Evolutionary conservation across 2,329 filamentous ascomycete species (phyloP), one percentile per base, ranked within the genome.

Genomic region (Annulohypoxylon truncatum): DNA sequence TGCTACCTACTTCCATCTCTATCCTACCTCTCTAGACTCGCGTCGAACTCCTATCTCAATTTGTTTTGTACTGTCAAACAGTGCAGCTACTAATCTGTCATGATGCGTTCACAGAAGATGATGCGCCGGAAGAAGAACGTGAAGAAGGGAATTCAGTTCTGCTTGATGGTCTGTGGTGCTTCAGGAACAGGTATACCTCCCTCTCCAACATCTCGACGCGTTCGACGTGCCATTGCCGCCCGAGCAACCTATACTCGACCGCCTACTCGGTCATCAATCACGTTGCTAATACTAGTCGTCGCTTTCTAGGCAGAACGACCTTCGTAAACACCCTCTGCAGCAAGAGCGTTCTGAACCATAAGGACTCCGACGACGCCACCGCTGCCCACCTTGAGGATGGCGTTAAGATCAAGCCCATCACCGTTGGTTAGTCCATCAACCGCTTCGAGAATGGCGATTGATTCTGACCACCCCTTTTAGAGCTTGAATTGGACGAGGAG

Each of bases 71-170:
- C 55, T 20, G 10, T 28, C 42, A 29, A 6, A 44, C 29, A 31
- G 61, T 59, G 46, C 56, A 61, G 10, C 28, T 69, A 61, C 73
- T 75, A 73, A 74, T 68, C 33, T 22, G 61, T 61, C 67, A 70
- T 61, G 64, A 71, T 76, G 76, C 73, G 73, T 71, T 75, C 76
- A 68, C 81, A 93, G 90, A 93, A 96, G 83, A 96, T 97, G 92
- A 94, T 97, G 81, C 94, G 96, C 84, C 92, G 93, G 84, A 99
- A 99, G 95, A 99, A 99, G 92, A 98, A 99, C 89, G 95, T 99
- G 85, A 97, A 97, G 92, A 97, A 97, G 89, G 96, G 96, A 80
- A 98, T 99, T 79, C 96, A 99, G 87, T 99, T 99, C 87, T 98
- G 94, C 83, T 84, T 99, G 89, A 99, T 99, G 96, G 96, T 99